Evolutionary conservation across 2,329 filamentous ascomycete genomes (phyloP), one percentile per base, ranked within the genome.

Genomic region (Stemphylium beticola): DNA sequence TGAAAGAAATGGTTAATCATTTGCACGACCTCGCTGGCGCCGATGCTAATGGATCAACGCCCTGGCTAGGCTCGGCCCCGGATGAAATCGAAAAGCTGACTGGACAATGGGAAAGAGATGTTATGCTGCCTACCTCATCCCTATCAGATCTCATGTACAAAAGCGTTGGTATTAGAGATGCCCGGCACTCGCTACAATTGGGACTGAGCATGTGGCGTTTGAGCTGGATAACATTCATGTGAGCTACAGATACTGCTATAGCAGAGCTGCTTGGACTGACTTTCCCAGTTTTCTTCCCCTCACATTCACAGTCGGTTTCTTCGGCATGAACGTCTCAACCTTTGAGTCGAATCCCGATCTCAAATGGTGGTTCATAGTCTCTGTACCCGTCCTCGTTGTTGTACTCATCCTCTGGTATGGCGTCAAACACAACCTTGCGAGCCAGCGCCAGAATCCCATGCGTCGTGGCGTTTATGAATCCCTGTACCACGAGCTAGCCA

Each of bases 181-280:
- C 80, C 2, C 73, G 80, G 2, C 78, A 81, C 50, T 80, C 76
- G 0, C 69, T 83, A 4, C 78, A 81, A 49, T 73, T 83, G 2
- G 79, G 79, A 4, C 67, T 80, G 4, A 77, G 72, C 60, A 82
- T 82, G 80, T 80, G 75, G 79, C 73, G 87, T 18, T 81, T 87
- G 14, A 83, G 85, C 40, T 87, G 86, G 46, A 89, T 87, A 14
- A 90, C 88, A 46, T 90, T 93, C 71, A 93, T 93, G 52, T 55
- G 29, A n/a, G 52, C 32, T 11, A 11, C 11, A 31, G 4, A 9
- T 4, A 7, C 24, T n/a, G 10, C 9, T 29, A 8, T 17, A 4
- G 9, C 14, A 8, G 10, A 44, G 8, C 26, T 26, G 6, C 3
- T 11, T 8, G 40, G 31, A 22, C 45, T 49, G n/a, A 54, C 20